A percentile compares a stretch with the other conserved stretches of the same genome.
Evolutionary conservation across 371 early-diverging fungal species (phyloP).

Genomic region (Mucor velutinosus): DNA sequence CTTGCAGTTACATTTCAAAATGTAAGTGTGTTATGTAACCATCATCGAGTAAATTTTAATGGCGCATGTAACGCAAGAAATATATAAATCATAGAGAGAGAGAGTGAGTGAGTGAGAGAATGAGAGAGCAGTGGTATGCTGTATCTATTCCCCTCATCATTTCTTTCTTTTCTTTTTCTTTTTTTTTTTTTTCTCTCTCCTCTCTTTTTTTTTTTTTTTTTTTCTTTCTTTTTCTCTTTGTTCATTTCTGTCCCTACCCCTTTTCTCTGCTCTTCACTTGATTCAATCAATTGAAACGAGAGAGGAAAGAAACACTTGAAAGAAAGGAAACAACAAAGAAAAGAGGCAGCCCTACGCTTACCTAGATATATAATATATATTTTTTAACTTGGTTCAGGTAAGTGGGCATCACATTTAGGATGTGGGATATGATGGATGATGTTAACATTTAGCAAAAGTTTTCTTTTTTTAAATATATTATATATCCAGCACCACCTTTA

Average conservation of each 20-base stretch:
- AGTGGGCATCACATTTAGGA: too few species aligned
- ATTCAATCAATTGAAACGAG: slow-evolving; percentile 1
- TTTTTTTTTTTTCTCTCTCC: background rate
- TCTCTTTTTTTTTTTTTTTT: background rate
- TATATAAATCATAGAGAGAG: background rate
- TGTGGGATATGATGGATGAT: background rate
- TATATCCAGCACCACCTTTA: background rate
- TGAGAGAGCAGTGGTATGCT: background rate
- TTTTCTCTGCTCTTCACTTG: slow-evolving; percentile 7
- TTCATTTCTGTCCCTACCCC: slow-evolving; percentile 5
- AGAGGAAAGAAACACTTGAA: background rate
- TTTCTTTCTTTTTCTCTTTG: slow-evolving; percentile 6
- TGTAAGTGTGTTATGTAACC: background rate
- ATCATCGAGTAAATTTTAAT: background rate
- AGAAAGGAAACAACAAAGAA: background rate
- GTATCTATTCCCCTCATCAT: slow-evolving; percentile 8
- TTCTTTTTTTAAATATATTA: slow-evolving; percentile 11
- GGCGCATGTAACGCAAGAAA: slow-evolving; percentile 17
- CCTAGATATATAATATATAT: slow-evolving; percentile 2
- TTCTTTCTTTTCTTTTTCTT: slow-evolving; percentile 16
- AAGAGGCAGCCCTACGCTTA: background rate
- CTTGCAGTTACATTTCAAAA: slow-evolving; percentile 3
- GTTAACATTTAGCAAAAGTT: background rate
- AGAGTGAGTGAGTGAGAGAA: too few species aligned
- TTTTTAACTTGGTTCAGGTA: slow-evolving; percentile 8